Percentiles rank a stretch among this genome's conserved stretches.
phyloP scores from a whole-genome alignment of 2,329 filamentous ascomycete species.

The Aureobasidium sp. region DNA sequence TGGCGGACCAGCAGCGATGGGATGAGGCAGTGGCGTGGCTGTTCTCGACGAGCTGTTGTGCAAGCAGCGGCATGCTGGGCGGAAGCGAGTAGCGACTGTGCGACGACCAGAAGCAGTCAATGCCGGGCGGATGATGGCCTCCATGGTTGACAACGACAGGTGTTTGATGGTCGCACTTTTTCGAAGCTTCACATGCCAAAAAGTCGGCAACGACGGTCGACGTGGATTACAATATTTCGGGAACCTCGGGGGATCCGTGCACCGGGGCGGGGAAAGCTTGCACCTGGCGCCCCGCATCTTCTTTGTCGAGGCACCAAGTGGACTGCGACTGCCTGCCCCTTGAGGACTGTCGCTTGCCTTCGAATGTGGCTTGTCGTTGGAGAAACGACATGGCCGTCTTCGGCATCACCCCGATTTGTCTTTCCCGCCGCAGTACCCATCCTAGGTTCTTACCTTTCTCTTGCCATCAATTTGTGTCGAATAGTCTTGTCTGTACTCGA shows the following conservation, averaged over 20 bases:
- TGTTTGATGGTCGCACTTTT: not conserved
- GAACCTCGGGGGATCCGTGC: slow-evolving; percentile 1
- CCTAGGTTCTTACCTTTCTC: not conserved
- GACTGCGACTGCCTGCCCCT: not conserved
- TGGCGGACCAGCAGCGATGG: slow-evolving; percentile 54
- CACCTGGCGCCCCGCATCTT: not conserved
- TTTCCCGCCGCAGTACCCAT: not conserved
- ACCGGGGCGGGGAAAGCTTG: not conserved
- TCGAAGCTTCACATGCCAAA: slow-evolving; percentile 8
- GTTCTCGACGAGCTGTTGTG: slow-evolving; percentile 37
- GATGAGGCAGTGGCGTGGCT: slow-evolving; percentile 50
- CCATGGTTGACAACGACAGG: not conserved
- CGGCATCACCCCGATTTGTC: not conserved
- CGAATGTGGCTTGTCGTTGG: not conserved
- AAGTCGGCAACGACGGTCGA: not conserved
- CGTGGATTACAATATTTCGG: not conserved
- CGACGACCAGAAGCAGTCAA: slow-evolving; percentile 27
- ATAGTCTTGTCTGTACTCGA: not conserved
- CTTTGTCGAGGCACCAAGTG: not conserved
- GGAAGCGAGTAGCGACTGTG: not conserved
- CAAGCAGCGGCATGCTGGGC: slow-evolving; percentile 26
- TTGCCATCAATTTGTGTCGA: not conserved
- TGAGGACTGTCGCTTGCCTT: not conserved
- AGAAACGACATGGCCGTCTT: not conserved
- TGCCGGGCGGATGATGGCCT: slow-evolving; percentile 10